Percentiles rank a stretch among this genome's conserved stretches.
Conservation (phyloP, 108 stramenopile genomes). For the Cyclotella kingstonii region DNA sequence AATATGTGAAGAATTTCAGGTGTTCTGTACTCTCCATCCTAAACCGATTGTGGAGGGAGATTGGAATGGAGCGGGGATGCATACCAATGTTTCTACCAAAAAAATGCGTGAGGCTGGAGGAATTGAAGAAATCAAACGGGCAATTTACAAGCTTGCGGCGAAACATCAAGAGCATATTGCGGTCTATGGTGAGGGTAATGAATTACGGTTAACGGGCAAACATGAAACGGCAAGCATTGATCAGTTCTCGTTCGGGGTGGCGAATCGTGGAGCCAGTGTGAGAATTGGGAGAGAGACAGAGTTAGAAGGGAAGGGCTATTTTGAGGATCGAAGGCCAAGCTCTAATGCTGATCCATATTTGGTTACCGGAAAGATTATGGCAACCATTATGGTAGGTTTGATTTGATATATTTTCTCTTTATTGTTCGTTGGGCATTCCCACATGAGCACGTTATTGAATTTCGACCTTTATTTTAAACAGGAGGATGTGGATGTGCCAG, state of each 20-base stretch:
- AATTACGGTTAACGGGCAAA: conserved; percentile 93
- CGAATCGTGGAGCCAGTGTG: conserved; percentile 95
- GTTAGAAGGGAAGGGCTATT: conserved; percentile 92
- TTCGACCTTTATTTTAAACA: no score
- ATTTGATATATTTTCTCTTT: not conserved
- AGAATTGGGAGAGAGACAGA: conserved; percentile 94
- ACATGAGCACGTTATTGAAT: not conserved
- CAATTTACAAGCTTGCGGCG: conserved; percentile 94
- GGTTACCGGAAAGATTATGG: conserved; percentile 95
- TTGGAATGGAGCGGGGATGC: conserved; percentile 99
- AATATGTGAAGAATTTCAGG: conserved; percentile 97
- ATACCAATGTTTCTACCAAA: conserved; percentile 98
- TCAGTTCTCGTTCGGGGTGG: conserved; percentile 93
- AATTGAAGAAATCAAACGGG: conserved; percentile 88
- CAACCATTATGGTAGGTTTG: conserved; percentile 78
- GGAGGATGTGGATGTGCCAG: conserved; percentile 30
- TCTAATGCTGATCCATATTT: conserved; percentile 98
- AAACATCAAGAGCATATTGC: conserved; percentile 97
- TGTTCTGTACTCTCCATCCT: conserved; percentile 95
- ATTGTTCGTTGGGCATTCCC: not conserved
- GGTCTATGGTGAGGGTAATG: conserved; percentile 97
- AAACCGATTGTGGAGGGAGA: conserved; percentile 97
- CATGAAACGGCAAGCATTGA: conserved; percentile 95
- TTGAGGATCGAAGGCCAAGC: conserved; percentile 97
- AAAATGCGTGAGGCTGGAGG: conserved; percentile 94